Percentiles rank a stretch among this genome's conserved stretches.
Evolutionary conservation across 2,329 filamentous ascomycete genomes (phyloP).

Genomic region (Colletotrichum salicis): DNA sequence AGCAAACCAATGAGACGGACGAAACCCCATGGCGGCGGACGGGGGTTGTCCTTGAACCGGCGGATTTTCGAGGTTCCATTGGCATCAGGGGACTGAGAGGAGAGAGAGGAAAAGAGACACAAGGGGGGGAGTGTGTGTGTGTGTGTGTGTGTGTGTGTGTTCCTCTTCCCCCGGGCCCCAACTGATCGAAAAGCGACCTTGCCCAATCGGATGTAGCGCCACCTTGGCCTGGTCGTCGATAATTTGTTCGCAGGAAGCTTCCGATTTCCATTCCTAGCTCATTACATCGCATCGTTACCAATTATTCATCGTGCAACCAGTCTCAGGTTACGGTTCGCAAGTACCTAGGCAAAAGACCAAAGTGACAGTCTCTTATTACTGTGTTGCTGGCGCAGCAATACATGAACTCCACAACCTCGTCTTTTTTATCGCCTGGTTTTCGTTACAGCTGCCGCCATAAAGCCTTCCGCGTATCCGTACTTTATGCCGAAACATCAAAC

Average conservation of each 20-base stretch:
- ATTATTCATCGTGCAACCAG: not conserved
- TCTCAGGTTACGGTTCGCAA: not conserved
- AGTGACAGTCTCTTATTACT: not conserved
- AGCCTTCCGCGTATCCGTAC: not conserved
- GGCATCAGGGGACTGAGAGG: too few species aligned
- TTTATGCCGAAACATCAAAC: not conserved
- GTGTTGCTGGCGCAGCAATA: not conserved
- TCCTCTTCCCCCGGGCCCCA: not conserved
- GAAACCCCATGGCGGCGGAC: not conserved
- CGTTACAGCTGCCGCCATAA: not conserved
- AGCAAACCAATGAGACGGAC: constrained; percentile 13
- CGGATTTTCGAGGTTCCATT: too few species aligned
- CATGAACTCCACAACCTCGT: not conserved
- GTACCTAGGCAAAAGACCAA: not conserved
- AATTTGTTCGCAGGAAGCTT: constrained; percentile 6
- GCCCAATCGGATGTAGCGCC: constrained; percentile 3
- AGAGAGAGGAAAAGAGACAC: not conserved
- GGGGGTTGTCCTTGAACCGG: not conserved
- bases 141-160: too few species aligned
- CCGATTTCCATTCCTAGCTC: constrained; percentile 1
- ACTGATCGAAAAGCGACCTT: not conserved
- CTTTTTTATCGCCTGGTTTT: not conserved
- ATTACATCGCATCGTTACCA: not conserved
- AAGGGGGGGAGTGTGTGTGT: not conserved
- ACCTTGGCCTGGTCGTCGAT: not conserved